Evolutionary conservation across 176 grass and related monocot genomes (phyloP).

Genomic region (Musa schizocarpa): DNA sequence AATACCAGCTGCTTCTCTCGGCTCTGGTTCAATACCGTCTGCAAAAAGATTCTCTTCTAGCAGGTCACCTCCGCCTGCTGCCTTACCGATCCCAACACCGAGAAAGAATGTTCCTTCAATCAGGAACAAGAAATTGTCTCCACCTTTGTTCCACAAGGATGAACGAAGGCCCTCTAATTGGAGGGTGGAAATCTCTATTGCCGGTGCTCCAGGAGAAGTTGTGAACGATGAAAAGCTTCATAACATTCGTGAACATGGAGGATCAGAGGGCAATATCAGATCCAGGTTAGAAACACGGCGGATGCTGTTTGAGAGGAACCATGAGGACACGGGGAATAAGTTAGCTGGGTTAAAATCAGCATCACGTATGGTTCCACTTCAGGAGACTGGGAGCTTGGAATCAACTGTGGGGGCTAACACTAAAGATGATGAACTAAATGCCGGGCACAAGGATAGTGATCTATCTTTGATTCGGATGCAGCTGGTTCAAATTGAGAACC

Average conservation of each 20-base stretch:
- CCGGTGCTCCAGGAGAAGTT: conserved; percentile 46
- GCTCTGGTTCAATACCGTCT: conserved; percentile 26
- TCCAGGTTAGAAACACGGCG: conserved; percentile 55
- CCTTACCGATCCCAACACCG: conserved; percentile 43
- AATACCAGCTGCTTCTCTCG: conserved; percentile 27
- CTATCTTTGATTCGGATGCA: conserved; percentile 76
- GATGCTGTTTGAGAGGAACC: conserved; percentile 52
- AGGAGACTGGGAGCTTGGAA: conserved; percentile 38
- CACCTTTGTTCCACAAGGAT: conserved; percentile 18
- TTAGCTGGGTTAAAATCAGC: conserved; percentile 44
- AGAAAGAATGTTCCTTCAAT: conserved; percentile 28
- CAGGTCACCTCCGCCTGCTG: conserved; percentile 55
- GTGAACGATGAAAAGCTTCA: conserved; percentile 48
- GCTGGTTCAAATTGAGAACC: conserved; percentile 92
- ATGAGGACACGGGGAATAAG: conserved; percentile 55
- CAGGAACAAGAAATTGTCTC: conserved; percentile 69
- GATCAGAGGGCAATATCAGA: conserved; percentile 33
- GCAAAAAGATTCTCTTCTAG: conserved; percentile 30
- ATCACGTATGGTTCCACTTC: conserved; percentile 58
- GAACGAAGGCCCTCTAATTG: conserved; percentile 33
- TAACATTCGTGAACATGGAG: conserved; percentile 18
- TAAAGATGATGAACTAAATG: conserved; percentile 35
- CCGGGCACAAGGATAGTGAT: conserved; percentile 47
- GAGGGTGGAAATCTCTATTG: conserved; percentile 29
- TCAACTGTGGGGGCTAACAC: conserved; percentile 23